Evolutionary conservation across 2,329 filamentous ascomycete species (phyloP).

Genomic region (Fusarium sublunatum): DNA sequence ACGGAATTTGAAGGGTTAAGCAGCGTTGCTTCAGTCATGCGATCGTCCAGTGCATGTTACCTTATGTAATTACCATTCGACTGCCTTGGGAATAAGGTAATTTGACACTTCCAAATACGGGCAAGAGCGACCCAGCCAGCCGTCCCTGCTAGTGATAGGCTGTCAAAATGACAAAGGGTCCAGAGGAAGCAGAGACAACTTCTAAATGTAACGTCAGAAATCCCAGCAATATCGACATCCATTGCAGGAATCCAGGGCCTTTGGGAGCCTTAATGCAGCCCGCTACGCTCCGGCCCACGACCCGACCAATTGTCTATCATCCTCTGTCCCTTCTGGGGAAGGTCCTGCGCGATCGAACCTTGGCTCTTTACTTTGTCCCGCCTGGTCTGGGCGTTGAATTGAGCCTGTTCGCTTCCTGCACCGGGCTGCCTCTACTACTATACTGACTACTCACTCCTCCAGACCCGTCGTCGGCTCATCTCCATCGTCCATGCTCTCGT

Average conservation of each 20-base stretch:
- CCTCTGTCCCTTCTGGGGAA: conserved; percentile 35
- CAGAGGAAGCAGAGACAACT: conserved; percentile 28
- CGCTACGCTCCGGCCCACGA: conserved; percentile 38
- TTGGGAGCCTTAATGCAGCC: conserved; percentile 24
- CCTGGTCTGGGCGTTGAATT: conserved; percentile 41
- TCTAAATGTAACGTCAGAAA: conserved; percentile 40
- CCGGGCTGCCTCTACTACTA: conserved; percentile 16
- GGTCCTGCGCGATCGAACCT: conserved; percentile 35
- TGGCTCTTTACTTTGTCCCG: conserved; percentile 45
- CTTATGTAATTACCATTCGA: conserved; percentile 13
- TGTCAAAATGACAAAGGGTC: conserved; percentile 24
- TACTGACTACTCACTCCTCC: background rate
- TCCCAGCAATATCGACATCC: conserved; percentile 19
- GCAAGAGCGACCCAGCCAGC: conserved; percentile 29
- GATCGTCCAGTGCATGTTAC: conserved; percentile 15
- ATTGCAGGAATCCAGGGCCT: conserved; percentile 23
- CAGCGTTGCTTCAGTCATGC: conserved; percentile 35
- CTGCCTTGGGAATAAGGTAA: conserved; percentile 25
- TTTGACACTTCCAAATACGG: conserved; percentile 31
- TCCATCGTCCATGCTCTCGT: background rate
- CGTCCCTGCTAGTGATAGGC: conserved; percentile 34
- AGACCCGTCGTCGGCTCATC: conserved; percentile 15
- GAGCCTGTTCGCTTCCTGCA: conserved; percentile 37
- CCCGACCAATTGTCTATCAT: conserved; percentile 40
- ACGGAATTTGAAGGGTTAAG: conserved; percentile 24